phyloP scores from a whole-genome alignment of 345 rosid genomes.

The Boechera stricta region DNA sequence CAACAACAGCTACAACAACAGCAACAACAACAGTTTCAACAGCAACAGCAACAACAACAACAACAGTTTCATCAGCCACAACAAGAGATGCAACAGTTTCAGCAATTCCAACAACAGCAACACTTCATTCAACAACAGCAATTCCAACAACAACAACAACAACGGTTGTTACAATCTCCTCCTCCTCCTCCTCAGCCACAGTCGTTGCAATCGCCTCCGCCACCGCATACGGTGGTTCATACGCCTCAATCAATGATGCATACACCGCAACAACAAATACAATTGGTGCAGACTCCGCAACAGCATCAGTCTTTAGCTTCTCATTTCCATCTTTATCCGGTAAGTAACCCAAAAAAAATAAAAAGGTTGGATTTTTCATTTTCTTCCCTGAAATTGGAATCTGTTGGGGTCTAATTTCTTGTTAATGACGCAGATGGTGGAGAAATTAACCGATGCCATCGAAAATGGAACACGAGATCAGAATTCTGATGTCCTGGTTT shows the following conservation, averaged over 20 bases:
- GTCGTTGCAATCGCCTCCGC: constrained; percentile 40
- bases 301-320: constrained; percentile 93
- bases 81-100: constrained; percentile 41
- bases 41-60: constrained; percentile 34
- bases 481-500: constrained; percentile 79
- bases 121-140: constrained; percentile 49
- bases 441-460: constrained; percentile 67
- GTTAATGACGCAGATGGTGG: constrained; percentile 57
- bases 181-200: constrained; percentile 36
- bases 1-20: constrained; percentile 49
- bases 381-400: not conserved
- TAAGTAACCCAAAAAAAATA: constrained; percentile 18
- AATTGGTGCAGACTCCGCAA: constrained; percentile 46
- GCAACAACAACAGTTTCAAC: constrained; percentile 44
- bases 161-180: constrained; percentile 35
- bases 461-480: constrained; percentile 84
- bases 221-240: constrained; percentile 40
- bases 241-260: constrained; percentile 45
- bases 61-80: constrained; percentile 28
- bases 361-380: not conserved
- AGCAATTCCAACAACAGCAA: constrained; percentile 48
- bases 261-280: constrained; percentile 28
- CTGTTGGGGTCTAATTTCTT: not conserved
- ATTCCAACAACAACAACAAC: constrained; percentile 44
- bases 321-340: constrained; percentile 78